Evolutionary conservation across 1,284 basidiomycete species (phyloP), one percentile per base, ranked within the genome.

Genomic region (Pyrrhoderma lamaoense): DNA sequence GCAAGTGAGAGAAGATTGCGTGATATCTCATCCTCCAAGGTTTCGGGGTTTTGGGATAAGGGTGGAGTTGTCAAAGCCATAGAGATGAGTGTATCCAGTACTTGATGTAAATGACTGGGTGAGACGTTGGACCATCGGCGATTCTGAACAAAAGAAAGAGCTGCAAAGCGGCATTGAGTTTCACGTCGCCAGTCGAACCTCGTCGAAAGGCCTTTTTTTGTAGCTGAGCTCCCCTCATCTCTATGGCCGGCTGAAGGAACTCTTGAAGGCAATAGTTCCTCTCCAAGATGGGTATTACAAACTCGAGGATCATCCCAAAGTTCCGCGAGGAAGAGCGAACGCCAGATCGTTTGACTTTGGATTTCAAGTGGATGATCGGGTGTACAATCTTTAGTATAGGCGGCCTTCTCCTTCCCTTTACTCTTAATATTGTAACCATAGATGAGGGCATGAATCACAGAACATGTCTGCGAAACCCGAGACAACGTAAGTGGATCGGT

Each of bases 341-440:
- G 72, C 84, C 84, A 86, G 42, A 86, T 62, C 47, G 69, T 68
- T 16, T 70, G 74, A 80, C 57, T 85, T 80, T 51, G 85, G 82
- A 21, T 23, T 4, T 23, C 27, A 5, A 31, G 27, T 5, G 27
- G 11, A 5, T 11, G 5, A 31, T 31, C 27, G 5, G 27, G 27
- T 5, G 11, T 31, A 5, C 27, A 11, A 31, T 11, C 11, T 31
- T 11, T 5, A 31, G 5, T 31, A 11, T 31, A 5, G 27, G 11
- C 5, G 27, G 27, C 27, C 27, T 31, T 31, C 11, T 11, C 27
- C 11, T 31, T 31, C 11, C 27, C 27, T 11, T 31, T 31, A 11
- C 27, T 31, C 27, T 31, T 31, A 11, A 31, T 11, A 11, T 31
- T 60, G 0, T 70, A 59, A 47, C 67, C 56, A 56, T 82, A 79